phyloP scores from a whole-genome alignment of 2,329 filamentous ascomycete genomes.

The Basipetospora chlamydospora region DNA sequence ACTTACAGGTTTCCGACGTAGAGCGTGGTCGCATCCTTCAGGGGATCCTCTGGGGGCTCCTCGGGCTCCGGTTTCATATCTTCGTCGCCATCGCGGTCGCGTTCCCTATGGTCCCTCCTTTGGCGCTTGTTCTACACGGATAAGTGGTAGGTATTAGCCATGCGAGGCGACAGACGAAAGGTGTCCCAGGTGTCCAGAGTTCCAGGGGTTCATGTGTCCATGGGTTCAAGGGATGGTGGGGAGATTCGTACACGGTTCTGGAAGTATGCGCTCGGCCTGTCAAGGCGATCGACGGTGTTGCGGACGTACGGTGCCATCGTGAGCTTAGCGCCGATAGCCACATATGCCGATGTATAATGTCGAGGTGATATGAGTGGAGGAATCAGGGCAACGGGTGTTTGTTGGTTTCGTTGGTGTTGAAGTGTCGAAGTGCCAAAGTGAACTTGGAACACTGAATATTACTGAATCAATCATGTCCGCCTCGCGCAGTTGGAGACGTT shows the following conservation, averaged over 20 bases:
- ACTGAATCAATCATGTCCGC: too few relatives aligned
- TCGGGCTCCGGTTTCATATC: slow-evolving; percentile 38
- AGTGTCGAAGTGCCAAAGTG: too few relatives aligned
- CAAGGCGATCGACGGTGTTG: slow-evolving; percentile 78
- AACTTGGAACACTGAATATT: too few relatives aligned
- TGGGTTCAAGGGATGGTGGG: neutral
- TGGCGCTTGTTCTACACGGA: slow-evolving; percentile 53
- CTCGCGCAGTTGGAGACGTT: too few relatives aligned
- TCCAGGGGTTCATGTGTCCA: too few relatives aligned
- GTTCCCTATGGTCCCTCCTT: slow-evolving; percentile 33
- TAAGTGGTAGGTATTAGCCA: neutral
- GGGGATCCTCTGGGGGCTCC: slow-evolving; percentile 40
- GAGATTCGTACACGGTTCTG: slow-evolving; percentile 55
- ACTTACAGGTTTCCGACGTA: slow-evolving; percentile 87
- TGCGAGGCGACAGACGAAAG: neutral
- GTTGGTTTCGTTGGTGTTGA: too few relatives aligned
- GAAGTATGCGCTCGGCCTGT: slow-evolving; percentile 91
- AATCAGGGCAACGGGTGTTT: neutral
- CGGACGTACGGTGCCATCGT: slow-evolving; percentile 15
- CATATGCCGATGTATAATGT: too few relatives aligned
- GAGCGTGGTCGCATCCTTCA: slow-evolving; percentile 80
- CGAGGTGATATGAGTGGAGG: neutral
- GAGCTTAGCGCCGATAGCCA: too few relatives aligned
- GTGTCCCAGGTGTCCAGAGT: too few relatives aligned
- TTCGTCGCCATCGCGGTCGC: slow-evolving; percentile 44